Evolutionary conservation across 495 filamentous ascomycete species (phyloP).

Genomic region (Penicillium cataractarum): DNA sequence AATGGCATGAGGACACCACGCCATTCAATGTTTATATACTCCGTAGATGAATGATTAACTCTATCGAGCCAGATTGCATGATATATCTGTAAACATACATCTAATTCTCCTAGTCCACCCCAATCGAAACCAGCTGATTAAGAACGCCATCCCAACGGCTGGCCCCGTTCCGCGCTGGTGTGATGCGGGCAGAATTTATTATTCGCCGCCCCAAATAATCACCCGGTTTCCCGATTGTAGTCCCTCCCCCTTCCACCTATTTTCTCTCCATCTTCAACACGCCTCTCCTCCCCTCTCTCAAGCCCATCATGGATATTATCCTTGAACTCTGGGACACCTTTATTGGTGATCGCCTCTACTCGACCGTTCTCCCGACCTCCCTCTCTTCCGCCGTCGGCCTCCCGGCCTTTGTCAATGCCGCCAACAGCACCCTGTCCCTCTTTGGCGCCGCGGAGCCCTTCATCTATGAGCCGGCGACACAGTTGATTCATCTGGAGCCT

Average conservation of each 20-base stretch:
- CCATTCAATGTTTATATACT: neutral
- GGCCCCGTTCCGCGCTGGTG: constrained; percentile 46
- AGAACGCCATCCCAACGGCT: constrained; percentile 31
- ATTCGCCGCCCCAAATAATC: constrained; percentile 24
- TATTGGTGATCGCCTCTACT: constrained; percentile 81
- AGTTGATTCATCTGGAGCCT: constrained; percentile 70
- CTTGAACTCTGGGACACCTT: constrained; percentile 86
- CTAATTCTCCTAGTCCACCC: neutral
- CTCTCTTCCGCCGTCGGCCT: constrained; percentile 52
- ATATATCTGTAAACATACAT: neutral
- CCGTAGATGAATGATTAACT: neutral
- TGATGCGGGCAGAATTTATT: constrained; percentile 37
- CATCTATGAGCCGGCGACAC: constrained; percentile 72
- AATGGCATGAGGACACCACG: neutral
- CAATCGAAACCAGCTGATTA: constrained; percentile 20
- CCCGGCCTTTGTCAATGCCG: constrained; percentile 42
- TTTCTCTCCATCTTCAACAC: constrained; percentile 9
- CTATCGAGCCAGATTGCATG: neutral
- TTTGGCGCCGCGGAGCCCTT: constrained; percentile 52
- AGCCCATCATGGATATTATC: constrained; percentile 79
- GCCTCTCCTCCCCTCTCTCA: constrained; percentile 1
- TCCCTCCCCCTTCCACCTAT: constrained; percentile 7
- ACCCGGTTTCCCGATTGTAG: neutral
- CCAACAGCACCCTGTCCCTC: constrained; percentile 46
- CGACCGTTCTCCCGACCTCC: constrained; percentile 65